phyloP scores from a whole-genome alignment of 2,329 filamentous ascomycete genomes.

The Botrytis elliptica region DNA sequence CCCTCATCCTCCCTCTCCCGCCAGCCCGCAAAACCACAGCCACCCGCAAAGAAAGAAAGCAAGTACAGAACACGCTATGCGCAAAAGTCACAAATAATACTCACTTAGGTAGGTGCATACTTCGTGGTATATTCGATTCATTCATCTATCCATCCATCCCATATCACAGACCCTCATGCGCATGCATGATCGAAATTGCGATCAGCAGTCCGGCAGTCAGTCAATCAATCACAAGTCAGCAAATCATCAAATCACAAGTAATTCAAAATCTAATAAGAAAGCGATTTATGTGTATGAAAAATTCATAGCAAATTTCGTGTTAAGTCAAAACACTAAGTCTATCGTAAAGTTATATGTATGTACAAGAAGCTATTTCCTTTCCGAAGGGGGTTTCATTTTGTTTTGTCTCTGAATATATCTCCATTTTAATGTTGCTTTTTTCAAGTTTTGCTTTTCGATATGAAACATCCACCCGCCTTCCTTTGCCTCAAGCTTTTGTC shows the following conservation, averaged over 20 bases:
- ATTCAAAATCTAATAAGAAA: background rate
- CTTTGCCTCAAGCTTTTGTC: background rate
- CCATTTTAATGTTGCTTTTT: background rate
- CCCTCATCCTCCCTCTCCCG: no score
- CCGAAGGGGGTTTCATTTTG: background rate
- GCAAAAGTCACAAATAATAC: background rate
- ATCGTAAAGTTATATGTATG: background rate
- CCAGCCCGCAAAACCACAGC: no score
- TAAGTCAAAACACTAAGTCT: conserved; percentile 3
- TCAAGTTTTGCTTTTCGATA: background rate
- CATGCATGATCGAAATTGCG: background rate
- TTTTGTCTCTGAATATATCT: background rate
- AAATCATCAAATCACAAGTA: background rate
- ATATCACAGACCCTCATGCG: background rate
- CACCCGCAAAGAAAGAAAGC: background rate
- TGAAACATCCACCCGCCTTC: background rate
- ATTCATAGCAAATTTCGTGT: background rate
- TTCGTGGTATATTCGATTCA: no score
- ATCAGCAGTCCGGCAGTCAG: background rate
- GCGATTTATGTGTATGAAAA: background rate
- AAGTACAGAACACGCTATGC: background rate
- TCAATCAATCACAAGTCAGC: background rate
- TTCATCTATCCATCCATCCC: no score
- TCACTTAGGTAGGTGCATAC: no score
- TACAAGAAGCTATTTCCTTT: conserved; percentile 16